Percentiles rank a stretch among this genome's conserved stretches.
Conservation (phyloP, 108 stramenopile species). For the Pseudonitzschia multiseries region DNA sequence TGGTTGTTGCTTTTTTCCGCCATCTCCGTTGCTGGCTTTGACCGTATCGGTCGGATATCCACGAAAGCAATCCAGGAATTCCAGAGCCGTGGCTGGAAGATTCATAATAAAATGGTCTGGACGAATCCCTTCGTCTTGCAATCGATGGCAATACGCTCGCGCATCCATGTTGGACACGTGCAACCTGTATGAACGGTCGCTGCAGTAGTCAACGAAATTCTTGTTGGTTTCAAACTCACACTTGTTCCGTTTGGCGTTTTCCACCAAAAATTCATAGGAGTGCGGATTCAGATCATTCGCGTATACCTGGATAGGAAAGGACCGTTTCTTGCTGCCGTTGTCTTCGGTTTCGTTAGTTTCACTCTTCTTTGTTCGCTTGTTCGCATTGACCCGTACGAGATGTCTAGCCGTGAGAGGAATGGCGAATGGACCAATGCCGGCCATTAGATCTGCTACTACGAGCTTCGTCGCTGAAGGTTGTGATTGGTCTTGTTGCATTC, state of each 20-base stretch:
- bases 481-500: neutral
- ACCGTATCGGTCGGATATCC: slow-evolving; percentile 63
- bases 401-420: slow-evolving; percentile 79
- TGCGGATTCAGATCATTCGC: slow-evolving; percentile 91
- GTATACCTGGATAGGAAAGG: slow-evolving; percentile 38
- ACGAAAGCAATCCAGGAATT: slow-evolving; percentile 93
- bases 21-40: neutral
- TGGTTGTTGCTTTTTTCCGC: neutral
- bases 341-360: neutral
- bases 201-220: neutral
- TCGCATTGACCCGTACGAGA: neutral
- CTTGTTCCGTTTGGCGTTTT: slow-evolving; percentile 83
- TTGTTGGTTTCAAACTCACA: slow-evolving; percentile 35
- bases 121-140: slow-evolving; percentile 52
- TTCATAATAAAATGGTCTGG: slow-evolving; percentile 95
- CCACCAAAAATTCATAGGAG: slow-evolving; percentile 74
- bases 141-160: slow-evolving; percentile 73
- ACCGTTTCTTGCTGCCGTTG: neutral
- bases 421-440: slow-evolving; percentile 97
- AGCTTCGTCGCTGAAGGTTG: slow-evolving; percentile 2
- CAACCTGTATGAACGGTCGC: slow-evolving; percentile 26
- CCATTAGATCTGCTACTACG: slow-evolving; percentile 92
- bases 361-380: neutral
- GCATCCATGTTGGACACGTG: slow-evolving; percentile 88
- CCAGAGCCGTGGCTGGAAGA: slow-evolving; percentile 89